A percentile compares a stretch with the other conserved stretches of the same genome.
These are phyloP conservation scores for Trametes villosa DNA, from an alignment of 768 basidiomycete species.

Conservation along the genomic window DNA sequence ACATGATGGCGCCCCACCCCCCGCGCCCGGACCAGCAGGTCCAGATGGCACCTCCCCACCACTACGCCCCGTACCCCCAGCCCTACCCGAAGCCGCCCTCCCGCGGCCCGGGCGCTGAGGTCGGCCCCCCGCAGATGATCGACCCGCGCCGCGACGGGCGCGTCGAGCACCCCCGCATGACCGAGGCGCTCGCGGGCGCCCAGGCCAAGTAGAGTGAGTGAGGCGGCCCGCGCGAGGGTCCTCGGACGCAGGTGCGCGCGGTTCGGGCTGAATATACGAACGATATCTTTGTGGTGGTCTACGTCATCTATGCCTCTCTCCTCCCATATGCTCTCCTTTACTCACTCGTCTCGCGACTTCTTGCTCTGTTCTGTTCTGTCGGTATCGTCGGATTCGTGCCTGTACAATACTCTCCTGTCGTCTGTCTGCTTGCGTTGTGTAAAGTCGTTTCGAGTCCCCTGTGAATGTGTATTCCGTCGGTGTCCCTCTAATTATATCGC, in stretches of 20 bases:
- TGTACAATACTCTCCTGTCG: slow-evolving; percentile 5
- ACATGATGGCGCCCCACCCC: slow-evolving; percentile 50
- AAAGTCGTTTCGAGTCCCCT: neutral
- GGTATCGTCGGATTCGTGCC: slow-evolving; percentile 4
- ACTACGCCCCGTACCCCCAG: slow-evolving; percentile 45
- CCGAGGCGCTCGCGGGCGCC: slow-evolving; percentile 6
- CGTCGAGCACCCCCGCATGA: no score
- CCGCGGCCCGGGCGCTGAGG: slow-evolving; percentile 29
- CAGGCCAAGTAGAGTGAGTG: slow-evolving; percentile 6
- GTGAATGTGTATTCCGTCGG: no score
- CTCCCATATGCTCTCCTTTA: neutral
- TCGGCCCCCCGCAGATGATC: slow-evolving; percentile 24
- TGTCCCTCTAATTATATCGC: no score
- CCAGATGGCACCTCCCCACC: slow-evolving; percentile 22
- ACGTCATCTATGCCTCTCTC: neutral
- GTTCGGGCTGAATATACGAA: neutral
- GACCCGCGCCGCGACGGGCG: slow-evolving; percentile 19
- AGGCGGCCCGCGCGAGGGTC: neutral
- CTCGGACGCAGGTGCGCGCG: slow-evolving; percentile 2
- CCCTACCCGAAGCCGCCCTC: slow-evolving; percentile 46
- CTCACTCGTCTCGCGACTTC: neutral
- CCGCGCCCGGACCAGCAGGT: slow-evolving; percentile 24
- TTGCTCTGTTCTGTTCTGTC: slow-evolving; percentile 10
- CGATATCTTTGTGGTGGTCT: neutral
- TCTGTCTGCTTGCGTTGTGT: neutral